Evolutionary conservation across 257 asterid genomes (phyloP).

Genomic region (Jacaranda mimosifolia): DNA sequence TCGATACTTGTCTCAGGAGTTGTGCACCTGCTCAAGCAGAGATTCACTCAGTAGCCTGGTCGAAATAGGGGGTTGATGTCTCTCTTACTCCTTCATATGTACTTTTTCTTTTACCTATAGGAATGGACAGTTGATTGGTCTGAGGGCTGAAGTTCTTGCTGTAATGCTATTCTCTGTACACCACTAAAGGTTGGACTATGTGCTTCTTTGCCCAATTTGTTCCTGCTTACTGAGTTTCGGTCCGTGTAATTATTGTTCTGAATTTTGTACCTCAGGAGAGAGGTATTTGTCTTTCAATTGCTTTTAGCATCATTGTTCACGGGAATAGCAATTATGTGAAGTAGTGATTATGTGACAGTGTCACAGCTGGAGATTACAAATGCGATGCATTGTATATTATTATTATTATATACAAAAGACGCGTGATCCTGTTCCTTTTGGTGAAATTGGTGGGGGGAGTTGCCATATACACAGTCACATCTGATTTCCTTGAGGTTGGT

Average conservation of each 20-base stretch:
- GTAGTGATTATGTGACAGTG: too few species aligned
- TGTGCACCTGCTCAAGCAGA: slow-evolving; percentile 93
- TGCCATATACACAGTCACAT: too few species aligned
- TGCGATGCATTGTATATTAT: background rate
- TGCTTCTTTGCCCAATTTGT: slow-evolving; percentile 9
- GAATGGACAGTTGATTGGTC: slow-evolving; percentile 11
- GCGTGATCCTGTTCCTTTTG: too few species aligned
- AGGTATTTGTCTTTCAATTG: background rate
- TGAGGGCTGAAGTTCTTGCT: slow-evolving; percentile 27
- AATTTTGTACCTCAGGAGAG: background rate
- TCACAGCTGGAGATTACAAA: background rate
- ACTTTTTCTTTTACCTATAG: slow-evolving; percentile 6
- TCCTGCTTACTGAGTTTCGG: slow-evolving; percentile 4
- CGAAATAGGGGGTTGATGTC: slow-evolving; percentile 59
- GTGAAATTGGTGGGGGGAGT: too few species aligned
- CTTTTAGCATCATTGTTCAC: background rate
- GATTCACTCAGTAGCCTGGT: slow-evolving; percentile 95
- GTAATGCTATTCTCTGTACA: slow-evolving; percentile 38
- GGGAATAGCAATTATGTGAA: background rate
- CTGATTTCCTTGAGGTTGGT: too few species aligned
- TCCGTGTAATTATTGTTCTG: background rate
- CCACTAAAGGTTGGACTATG: slow-evolving; percentile 22
- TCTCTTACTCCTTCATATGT: background rate
- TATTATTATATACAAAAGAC: background rate
- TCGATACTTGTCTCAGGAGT: slow-evolving; percentile 47